These are phyloP conservation scores for Tolypocladium endophyticum DNA, from an alignment of 2,329 filamentous ascomycete species.

Conservation along the genomic window DNA sequence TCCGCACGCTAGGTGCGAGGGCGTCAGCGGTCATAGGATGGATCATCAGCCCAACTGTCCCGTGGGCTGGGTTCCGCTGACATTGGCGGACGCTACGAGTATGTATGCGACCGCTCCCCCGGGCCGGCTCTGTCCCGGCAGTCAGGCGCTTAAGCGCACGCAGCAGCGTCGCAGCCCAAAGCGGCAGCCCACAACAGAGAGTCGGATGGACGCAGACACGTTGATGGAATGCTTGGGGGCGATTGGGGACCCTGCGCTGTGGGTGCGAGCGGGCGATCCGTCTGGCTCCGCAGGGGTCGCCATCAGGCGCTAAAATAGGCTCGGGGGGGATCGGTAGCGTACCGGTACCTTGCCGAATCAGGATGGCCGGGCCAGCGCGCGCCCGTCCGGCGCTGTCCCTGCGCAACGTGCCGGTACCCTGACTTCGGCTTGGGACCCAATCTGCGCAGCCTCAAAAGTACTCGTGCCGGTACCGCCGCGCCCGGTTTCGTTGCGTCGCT, in stretches of 20 bases:
- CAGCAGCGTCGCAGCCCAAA: no score
- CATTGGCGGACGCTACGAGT: no score
- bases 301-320: background rate
- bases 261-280: background rate
- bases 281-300: background rate
- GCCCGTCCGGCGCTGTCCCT: background rate
- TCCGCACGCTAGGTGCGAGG: no score
- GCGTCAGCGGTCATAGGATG: background rate
- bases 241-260: background rate
- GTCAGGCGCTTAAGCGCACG: no score
- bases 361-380: background rate
- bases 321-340: no score
- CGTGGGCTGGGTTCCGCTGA: no score
- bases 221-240: background rate
- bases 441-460: background rate
- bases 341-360: background rate
- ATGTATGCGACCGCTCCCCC: no score
- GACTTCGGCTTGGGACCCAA: background rate
- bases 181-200: background rate
- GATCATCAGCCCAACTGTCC: background rate
- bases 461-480: background rate
- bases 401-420: background rate
- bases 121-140: background rate
- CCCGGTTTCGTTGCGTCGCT: background rate
- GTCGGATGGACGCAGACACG: background rate